Evolutionary conservation across 331 rosid species (phyloP), one percentile per base, ranked within the genome.

Genomic region (Pyrus hybrid): DNA sequence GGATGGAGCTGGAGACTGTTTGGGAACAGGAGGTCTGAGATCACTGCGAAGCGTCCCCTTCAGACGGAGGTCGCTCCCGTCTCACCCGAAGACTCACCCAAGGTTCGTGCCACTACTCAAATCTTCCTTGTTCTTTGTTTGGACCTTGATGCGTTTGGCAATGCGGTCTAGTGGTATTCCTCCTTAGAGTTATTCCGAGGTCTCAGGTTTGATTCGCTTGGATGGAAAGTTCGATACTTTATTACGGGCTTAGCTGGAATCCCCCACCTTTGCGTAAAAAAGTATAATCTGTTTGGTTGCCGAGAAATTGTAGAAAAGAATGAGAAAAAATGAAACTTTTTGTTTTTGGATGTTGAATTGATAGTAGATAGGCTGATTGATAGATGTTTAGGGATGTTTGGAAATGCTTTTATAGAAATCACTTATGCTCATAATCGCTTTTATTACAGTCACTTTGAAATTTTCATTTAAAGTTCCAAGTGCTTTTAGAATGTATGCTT

Each of bases 41-140:
- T 90, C 79, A 70, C 80, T 35, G 89, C 96, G 0, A 79, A 85
- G 82, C 83, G 86, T 71, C 76, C 95, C 60, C 80, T 86, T 18
- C 91, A 92, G 56, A 26, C 83, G 23, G 89, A 88, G 77, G 87
- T 90, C 41, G 76, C 89, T 32, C 95, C 99, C 20, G 92, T 91
- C 0, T 83, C 97, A 16, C 93, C 96, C 14, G 89, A 85, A 63
- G 97, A 88, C 77, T 77, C 77, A 28, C 77, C 86, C 4, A 86
- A 85, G 96, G 99, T 91, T 78, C 23, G 82, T 62, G 26, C 70
- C 32, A 9, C 83, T 63, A 11, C 49, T 35, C 11, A 3, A 37
- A 4, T n/a, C 32, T 5, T n/a, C 17, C 43, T 7, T 56, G 7
- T 23, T 56, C 32, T 53, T 22, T 30, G 28, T 22, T 79, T 2